Conservation (phyloP, 192 early-diverging fungal species). For the Coemansia sp. region DNA sequence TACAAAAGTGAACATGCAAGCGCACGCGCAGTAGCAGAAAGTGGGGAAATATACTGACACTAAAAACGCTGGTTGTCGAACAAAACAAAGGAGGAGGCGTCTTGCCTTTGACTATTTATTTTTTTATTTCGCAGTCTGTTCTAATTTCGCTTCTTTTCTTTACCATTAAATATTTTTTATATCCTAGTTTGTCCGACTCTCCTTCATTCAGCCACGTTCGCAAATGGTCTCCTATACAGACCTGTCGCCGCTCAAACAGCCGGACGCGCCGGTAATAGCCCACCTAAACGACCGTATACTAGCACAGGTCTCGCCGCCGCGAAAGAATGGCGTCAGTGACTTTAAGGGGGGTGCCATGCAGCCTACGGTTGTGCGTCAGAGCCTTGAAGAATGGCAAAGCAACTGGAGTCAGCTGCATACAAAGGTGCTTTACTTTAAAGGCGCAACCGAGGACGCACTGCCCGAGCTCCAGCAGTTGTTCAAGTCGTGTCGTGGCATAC, state of each 20-base stretch:
- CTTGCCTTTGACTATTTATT: neutral
- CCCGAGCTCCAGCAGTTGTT: constrained; percentile 50
- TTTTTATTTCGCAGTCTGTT: neutral
- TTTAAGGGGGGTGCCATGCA: constrained; percentile 3
- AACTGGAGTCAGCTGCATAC: constrained; percentile 36
- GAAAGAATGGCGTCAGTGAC: neutral
- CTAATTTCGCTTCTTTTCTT: neutral
- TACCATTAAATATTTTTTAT: neutral
- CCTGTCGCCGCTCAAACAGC: constrained; percentile 48
- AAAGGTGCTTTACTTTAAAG: constrained; percentile 46
- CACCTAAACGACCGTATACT: constrained; percentile 40
- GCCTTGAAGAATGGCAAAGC: constrained; percentile 31
- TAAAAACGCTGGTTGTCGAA: constrained; percentile 1
- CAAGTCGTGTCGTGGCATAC: constrained; percentile 42
- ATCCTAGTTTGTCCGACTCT: neutral
- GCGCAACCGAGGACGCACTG: constrained; percentile 45
- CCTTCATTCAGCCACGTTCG: neutral
- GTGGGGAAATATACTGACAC: neutral
- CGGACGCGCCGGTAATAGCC: constrained; percentile 38
- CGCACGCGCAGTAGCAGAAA: neutral
- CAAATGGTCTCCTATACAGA: constrained; percentile 52
- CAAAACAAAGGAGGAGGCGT: neutral
- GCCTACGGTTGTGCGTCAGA: neutral
- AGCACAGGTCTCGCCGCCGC: constrained; percentile 4
- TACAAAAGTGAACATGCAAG: neutral